phyloP scores from a whole-genome alignment of 2,329 filamentous ascomycete species.

The Rhynchosporium agropyri region DNA sequence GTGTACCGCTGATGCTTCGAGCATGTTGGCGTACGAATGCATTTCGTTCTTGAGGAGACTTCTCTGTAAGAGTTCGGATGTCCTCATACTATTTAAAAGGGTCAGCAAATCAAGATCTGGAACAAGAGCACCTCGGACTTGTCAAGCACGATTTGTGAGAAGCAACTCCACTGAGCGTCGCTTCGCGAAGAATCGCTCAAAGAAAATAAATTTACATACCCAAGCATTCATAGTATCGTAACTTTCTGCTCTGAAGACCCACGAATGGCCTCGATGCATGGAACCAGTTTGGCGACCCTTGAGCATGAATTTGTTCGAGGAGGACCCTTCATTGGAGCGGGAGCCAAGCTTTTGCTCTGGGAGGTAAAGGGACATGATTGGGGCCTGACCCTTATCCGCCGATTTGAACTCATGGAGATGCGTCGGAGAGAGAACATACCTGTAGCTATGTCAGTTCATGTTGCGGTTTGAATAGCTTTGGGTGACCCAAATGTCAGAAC shows the following conservation, averaged over 20 bases:
- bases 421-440: slow-evolving; percentile 94
- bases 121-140: background rate
- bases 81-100: slow-evolving; percentile 68
- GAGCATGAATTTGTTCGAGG: slow-evolving; percentile 96
- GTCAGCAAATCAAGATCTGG: background rate
- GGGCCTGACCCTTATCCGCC: slow-evolving; percentile 87
- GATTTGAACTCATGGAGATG: slow-evolving; percentile 99
- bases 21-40: slow-evolving; percentile 84
- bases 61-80: slow-evolving; percentile 86
- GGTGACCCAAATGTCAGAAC: background rate
- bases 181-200: background rate
- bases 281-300: slow-evolving; percentile 92
- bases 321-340: slow-evolving; percentile 78
- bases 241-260: slow-evolving; percentile 72
- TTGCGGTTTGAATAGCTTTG: too few relatives aligned
- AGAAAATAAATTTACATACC: slow-evolving; percentile 37
- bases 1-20: slow-evolving; percentile 72
- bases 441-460: slow-evolving; percentile 43
- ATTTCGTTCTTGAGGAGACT: slow-evolving; percentile 82
- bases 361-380: slow-evolving; percentile 94
- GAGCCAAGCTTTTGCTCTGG: slow-evolving; percentile 95
- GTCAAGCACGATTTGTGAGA: background rate
- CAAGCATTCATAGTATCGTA: slow-evolving; percentile 97
- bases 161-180: background rate
- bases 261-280: slow-evolving; percentile 81